Evolutionary conservation across 2,329 filamentous ascomycete genomes (phyloP).

Genomic region (Colletotrichum karsti): DNA sequence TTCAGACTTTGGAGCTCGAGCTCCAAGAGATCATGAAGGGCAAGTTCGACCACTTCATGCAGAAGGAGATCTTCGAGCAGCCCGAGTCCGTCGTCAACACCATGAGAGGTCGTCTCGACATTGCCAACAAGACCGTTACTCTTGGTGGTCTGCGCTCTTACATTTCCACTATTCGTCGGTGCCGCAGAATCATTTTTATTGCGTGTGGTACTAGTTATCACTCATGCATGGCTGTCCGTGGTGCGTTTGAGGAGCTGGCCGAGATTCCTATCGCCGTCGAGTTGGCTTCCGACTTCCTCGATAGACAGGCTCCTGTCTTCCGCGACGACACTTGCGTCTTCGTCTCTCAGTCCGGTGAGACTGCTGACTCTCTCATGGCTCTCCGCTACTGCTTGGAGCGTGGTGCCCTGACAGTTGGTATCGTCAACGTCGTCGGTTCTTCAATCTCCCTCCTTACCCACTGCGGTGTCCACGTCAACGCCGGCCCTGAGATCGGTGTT

Average conservation of each 20-base stretch:
- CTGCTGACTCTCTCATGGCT: slow-evolving; percentile 95
- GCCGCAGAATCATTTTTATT: slow-evolving; percentile 98
- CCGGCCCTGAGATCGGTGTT: slow-evolving; percentile 97
- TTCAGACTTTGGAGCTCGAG: slow-evolving; percentile 98
- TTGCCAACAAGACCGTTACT: slow-evolving; percentile 92
- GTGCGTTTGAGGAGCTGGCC: slow-evolving; percentile 96
- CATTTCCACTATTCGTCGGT: slow-evolving; percentile 94
- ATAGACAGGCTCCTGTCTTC: slow-evolving; percentile 97
- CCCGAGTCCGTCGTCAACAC: slow-evolving; percentile 99
- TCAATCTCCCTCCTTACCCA: slow-evolving; percentile 99
- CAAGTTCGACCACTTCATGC: slow-evolving; percentile 99
- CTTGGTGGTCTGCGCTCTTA: slow-evolving; percentile 96
- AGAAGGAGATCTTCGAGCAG: slow-evolving; percentile 99
- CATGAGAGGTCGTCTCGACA: slow-evolving; percentile 97
- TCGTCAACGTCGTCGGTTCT: slow-evolving; percentile 98
- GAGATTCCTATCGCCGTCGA: slow-evolving; percentile 98
- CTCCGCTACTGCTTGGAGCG: slow-evolving; percentile 98
- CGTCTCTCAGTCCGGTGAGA: slow-evolving; percentile 98
- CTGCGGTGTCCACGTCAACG: slow-evolving; percentile 99
- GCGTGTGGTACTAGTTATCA: slow-evolving; percentile 98
- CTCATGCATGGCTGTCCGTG: slow-evolving; percentile 99
- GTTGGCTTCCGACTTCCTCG: slow-evolving; percentile 96
- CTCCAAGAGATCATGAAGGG: slow-evolving; percentile 99
- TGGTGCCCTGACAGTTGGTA: slow-evolving; percentile 94
- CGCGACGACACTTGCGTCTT: slow-evolving; percentile 99